These are phyloP conservation scores for Sporothrix protearum DNA, from an alignment of 2,329 filamentous ascomycete genomes.

Conservation along the genomic window DNA sequence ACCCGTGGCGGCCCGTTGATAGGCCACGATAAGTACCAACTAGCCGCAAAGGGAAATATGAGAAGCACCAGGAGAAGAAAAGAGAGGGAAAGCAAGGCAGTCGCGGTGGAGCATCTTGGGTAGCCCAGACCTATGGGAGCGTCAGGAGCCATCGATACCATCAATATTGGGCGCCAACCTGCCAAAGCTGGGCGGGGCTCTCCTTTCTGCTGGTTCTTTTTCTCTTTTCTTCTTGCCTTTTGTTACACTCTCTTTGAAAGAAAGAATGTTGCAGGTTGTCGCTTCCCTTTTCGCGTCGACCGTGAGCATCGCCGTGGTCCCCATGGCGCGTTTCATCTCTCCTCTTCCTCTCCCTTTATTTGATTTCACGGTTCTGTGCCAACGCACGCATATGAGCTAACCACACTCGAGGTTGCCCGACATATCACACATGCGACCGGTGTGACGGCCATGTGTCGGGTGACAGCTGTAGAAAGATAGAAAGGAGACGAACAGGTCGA, in stretches of 20 bases:
- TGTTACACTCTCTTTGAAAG: background rate
- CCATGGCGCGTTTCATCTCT: background rate
- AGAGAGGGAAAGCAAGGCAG: background rate
- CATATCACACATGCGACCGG: constrained; percentile 36
- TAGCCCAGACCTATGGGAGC: constrained; percentile 17
- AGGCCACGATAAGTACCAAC: constrained; percentile 8
- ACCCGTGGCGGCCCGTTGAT: constrained; percentile 22
- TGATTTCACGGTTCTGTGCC: background rate
- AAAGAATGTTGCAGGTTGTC: background rate
- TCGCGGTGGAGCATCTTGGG: background rate
- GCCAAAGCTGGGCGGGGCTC: background rate
- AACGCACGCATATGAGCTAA: constrained; percentile 4
- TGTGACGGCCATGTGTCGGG: constrained; percentile 41
- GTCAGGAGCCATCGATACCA: constrained; percentile 11
- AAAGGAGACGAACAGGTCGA: background rate
- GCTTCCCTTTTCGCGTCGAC: background rate
- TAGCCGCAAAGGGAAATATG: background rate
- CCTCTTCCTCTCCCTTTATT: background rate
- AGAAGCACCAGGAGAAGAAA: background rate
- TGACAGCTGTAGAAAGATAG: background rate
- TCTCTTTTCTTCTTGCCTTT: background rate
- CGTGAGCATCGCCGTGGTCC: background rate
- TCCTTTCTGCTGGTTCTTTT: background rate
- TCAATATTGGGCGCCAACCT: constrained; percentile 10
- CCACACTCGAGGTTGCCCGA: constrained; percentile 3